These are phyloP conservation scores for Boeremia exigua DNA, from an alignment of 2,329 filamentous ascomycete genomes.

Conservation along the genomic window DNA sequence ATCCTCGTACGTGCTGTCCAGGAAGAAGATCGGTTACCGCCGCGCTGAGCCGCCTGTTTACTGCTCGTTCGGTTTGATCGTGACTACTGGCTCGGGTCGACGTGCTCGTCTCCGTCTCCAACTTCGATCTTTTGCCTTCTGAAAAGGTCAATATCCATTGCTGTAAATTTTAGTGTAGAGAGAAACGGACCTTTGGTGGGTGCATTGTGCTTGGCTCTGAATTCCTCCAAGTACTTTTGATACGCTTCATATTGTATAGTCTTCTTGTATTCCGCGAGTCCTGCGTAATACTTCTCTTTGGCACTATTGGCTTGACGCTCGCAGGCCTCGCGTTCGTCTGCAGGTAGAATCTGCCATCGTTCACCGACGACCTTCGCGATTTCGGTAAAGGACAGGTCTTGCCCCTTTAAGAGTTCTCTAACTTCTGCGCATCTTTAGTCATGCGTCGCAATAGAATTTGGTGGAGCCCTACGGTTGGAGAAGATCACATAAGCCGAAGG, in stretches of 20 bases:
- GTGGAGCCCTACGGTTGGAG: conserved; percentile 71
- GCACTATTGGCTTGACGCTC: conserved; percentile 74
- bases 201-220: conserved; percentile 71
- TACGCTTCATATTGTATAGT: conserved; percentile 73
- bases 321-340: conserved; percentile 72
- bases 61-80: conserved; percentile 36
- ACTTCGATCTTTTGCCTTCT: conserved; percentile 54
- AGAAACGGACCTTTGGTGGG: conserved; percentile 43
- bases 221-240: conserved; percentile 74
- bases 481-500: conserved; percentile 86
- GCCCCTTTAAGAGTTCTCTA: conserved; percentile 76
- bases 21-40: conserved; percentile 29
- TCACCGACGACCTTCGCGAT: conserved; percentile 84
- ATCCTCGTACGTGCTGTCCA: conserved; percentile 30
- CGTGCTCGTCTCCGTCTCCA: conserved; percentile 48
- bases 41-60: conserved; percentile 37
- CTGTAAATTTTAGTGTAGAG: background rate
- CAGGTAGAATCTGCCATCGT: conserved; percentile 75
- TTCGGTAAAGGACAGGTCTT: conserved; percentile 80
- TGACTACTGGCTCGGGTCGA: conserved; percentile 42
- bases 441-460: background rate
- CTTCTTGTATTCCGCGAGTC: conserved; percentile 78
- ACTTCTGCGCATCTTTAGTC: conserved; percentile 62
- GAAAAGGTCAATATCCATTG: conserved; percentile 26
- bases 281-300: conserved; percentile 78